These are phyloP conservation scores for Venturia aucupariae DNA, from an alignment of 2,329 filamentous ascomycete species.

Conservation along the genomic window DNA sequence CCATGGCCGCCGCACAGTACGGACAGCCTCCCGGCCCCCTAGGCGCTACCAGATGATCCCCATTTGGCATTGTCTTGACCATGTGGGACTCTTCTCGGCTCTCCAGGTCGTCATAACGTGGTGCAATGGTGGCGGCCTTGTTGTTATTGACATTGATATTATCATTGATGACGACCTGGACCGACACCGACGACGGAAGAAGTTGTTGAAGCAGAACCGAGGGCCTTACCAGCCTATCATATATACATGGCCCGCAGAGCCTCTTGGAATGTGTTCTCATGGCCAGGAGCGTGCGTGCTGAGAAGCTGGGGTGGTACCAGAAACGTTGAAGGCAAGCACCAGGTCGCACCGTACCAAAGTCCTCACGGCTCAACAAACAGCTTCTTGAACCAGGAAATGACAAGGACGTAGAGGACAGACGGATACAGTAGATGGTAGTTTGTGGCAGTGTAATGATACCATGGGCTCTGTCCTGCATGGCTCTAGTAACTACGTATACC, in stretches of 20 bases:
- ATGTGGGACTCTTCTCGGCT: background rate
- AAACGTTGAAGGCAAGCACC: background rate
- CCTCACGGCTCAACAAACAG: background rate
- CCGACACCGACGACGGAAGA: too few relatives aligned
- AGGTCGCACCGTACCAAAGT: background rate
- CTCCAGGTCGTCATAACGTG: background rate
- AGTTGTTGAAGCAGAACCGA: background rate
- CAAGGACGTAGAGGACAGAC: too few relatives aligned
- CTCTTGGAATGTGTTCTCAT: background rate
- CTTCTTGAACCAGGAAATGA: too few relatives aligned
- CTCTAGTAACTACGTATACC: too few relatives aligned
- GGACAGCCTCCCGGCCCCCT: background rate
- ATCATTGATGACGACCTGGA: too few relatives aligned
- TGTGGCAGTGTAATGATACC: too few relatives aligned
- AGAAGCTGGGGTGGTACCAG: background rate
- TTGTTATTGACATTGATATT: too few relatives aligned
- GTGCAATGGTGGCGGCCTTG: too few relatives aligned
- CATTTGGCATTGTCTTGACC: background rate
- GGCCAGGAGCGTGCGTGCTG: background rate
- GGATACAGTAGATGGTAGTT: too few relatives aligned
- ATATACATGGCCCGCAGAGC: constrained; percentile 3
- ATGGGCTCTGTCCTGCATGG: too few relatives aligned
- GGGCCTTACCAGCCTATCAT: too few relatives aligned
- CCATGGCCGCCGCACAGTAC: too few relatives aligned
- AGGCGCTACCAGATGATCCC: background rate